Conservation (phyloP, 306 rosid species). For the Cicer pinnatifidum region DNA sequence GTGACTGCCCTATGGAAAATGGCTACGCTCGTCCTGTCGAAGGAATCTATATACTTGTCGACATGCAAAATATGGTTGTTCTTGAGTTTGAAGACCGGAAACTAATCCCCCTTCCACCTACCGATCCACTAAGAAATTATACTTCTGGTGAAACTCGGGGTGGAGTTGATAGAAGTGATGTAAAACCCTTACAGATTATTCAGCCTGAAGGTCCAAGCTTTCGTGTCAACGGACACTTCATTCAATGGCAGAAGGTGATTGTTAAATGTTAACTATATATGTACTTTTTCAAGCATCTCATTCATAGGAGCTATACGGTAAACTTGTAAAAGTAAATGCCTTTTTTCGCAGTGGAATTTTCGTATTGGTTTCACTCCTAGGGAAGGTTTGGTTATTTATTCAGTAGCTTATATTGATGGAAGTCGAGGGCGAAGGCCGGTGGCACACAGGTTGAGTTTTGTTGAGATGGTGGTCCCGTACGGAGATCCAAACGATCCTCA, state of each 20-base stretch:
- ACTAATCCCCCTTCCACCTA: slow-evolving; percentile 80
- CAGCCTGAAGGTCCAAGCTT: slow-evolving; percentile 89
- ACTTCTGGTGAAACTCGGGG: slow-evolving; percentile 79
- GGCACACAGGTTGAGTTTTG: slow-evolving; percentile 76
- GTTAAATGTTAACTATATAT: slow-evolving; percentile 6
- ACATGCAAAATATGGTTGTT: slow-evolving; percentile 81
- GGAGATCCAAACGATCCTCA: slow-evolving; percentile 92
- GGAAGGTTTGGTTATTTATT: slow-evolving; percentile 74
- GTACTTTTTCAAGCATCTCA: slow-evolving; percentile 27
- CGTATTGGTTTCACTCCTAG: slow-evolving; percentile 80
- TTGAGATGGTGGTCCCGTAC: slow-evolving; percentile 89
- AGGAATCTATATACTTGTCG: slow-evolving; percentile 80
- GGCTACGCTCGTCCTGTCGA: slow-evolving; percentile 91
- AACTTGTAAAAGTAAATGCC: slow-evolving; percentile 19
- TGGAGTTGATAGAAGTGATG: slow-evolving; percentile 87
- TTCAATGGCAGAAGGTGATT: slow-evolving; percentile 81
- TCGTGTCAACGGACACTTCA: slow-evolving; percentile 71
- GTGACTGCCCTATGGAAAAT: slow-evolving; percentile 86
- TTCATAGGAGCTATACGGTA: slow-evolving; percentile 13
- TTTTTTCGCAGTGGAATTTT: slow-evolving; percentile 77
- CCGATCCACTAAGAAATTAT: slow-evolving; percentile 80
- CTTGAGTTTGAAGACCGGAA: slow-evolving; percentile 81
- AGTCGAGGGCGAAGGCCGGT: slow-evolving; percentile 81
- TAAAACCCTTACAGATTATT: slow-evolving; percentile 72
- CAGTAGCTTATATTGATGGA: slow-evolving; percentile 76